Base-by-base conservation (phyloP, 345 rosid genomes). In the Eucalyptus tenuipes region DNA sequence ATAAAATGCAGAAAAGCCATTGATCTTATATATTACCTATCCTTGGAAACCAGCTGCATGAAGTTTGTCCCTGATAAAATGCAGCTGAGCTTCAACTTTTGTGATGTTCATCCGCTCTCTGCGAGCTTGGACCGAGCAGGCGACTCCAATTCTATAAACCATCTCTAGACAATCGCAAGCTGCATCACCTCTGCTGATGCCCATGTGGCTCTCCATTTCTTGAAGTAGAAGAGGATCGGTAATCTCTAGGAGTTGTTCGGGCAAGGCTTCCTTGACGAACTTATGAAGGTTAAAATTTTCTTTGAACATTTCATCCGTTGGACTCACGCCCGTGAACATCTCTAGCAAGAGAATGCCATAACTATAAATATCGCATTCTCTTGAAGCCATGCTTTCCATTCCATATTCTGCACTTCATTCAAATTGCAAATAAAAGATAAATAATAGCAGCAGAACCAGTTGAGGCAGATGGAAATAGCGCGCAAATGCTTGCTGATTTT, bases 331-430 rank as follows among this genome's bases (percentile, higher is more conserved):
- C 0, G 89, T 86, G 52, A 93, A 85, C 89, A 91, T 87, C 88
- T 93, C 92, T 8, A 91, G 37, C 87, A 93, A 66, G 3, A 93
- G 88, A 10, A 93, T 90, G 4, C 92, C 92, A 55, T 85, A 91
- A 49, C 92, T 91, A 48, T 91, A 89, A 45, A 91, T 86, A 85
- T 91, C 89, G 2, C 93, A 92, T 7, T 49, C 7, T 4, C 64
- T 88, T 37, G 92, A 89, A 10, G 88, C 86, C 22, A 31, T 11
- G 2, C 87, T 87, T n/a, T 93, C 92, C 88, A 87, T 17, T 6
- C 93, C 93, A 66, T 91, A 93, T 66, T 93, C 92, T 93, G 87
- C 8, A 12, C 20, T 37, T 11, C 45, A 71, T 71, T 71, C 14
- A 5, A 71, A 71, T 71, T 71, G 45, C 81, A 71, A 71, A 37